These are phyloP conservation scores for Musa troglodytarum DNA, from an alignment of 176 grass and related monocot genomes.

Conservation along the genomic window DNA sequence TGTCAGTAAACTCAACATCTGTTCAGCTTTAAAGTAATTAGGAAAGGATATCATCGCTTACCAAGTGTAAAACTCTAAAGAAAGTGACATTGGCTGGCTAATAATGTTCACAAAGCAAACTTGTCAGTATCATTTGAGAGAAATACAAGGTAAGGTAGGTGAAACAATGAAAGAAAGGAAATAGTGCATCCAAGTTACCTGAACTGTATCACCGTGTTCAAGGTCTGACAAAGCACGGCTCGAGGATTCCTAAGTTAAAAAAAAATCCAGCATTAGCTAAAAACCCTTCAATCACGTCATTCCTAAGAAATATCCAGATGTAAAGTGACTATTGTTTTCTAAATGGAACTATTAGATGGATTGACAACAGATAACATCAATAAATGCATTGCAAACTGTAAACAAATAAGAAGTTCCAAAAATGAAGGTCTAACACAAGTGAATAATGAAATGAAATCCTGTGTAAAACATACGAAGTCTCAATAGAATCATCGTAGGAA, in stretches of 20 bases:
- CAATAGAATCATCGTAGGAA: no score
- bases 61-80: conserved; percentile 75
- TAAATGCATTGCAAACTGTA: not conserved
- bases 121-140: conserved; percentile 24
- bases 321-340: not conserved
- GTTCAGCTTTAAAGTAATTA: not conserved
- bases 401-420: not conserved
- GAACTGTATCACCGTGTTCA: conserved; percentile 75
- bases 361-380: not conserved
- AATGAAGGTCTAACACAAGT: not conserved
- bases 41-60: conserved; percentile 14
- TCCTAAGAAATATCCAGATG: no score
- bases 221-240: conserved; percentile 44
- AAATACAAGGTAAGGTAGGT: not conserved
- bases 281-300: not conserved
- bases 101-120: conserved; percentile 25
- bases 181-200: conserved; percentile 27
- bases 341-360: not conserved
- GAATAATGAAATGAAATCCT: not conserved
- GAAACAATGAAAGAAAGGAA: not conserved
- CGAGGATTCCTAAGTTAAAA: conserved; percentile 34
- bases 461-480: not conserved
- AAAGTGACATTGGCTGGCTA: conserved; percentile 79
- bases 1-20: conserved; percentile 11
- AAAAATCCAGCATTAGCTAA: not conserved